Evolutionary conservation across 2,329 filamentous ascomycete species (phyloP), one percentile per base, ranked within the genome.

Genomic region (Verticillium tricorpus): DNA sequence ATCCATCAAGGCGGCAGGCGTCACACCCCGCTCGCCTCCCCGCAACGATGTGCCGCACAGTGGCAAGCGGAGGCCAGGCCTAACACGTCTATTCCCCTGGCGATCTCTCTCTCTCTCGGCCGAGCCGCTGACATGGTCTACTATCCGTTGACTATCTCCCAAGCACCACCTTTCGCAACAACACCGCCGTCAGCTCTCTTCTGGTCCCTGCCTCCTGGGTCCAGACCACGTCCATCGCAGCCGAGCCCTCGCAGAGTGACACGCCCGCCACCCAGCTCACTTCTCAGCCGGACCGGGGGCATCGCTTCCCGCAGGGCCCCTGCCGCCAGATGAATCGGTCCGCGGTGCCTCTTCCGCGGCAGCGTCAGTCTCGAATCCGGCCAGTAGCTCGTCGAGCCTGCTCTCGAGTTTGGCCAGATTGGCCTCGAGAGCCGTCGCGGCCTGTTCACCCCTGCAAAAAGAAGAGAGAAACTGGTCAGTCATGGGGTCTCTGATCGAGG

Each of bases 311-410:
- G 37, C 17, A 40, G 37, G 37, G 15, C 37, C 19, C 45, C 22
- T 50, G 9, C 45, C 45, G 19, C 19, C 19, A 12, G 45, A 50
- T 5, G 45, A 50, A 22, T n/a, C 45, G 12, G n/a, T 50, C 19
- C 12, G 45, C n/a, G 11, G 45, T 8, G 22, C 34, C 34, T 35
- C 9, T 14, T 35, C 34, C 34, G 34, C 34, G 34, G 11, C 9
- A 12, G 34, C 61, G 31, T 45, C 22, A 17, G 66, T 68, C 61
- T 82, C 82, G 57, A 85, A 73, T 28, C 78, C 77, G 17, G 79
- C 80, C 25, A 87, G 75, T 25, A 87, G 74, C 63, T 77, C 78
- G 63, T 86, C 83, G n/a, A 87, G 77, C 69, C 80, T 84, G 68
- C 73, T 76, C 71, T 86, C 83, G 22, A 87, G 76, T 37, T 69